Percentiles rank a stretch among this genome's conserved stretches.
Conservation (phyloP, 129 eudicot species). For the Artemisia argyi region DNA sequence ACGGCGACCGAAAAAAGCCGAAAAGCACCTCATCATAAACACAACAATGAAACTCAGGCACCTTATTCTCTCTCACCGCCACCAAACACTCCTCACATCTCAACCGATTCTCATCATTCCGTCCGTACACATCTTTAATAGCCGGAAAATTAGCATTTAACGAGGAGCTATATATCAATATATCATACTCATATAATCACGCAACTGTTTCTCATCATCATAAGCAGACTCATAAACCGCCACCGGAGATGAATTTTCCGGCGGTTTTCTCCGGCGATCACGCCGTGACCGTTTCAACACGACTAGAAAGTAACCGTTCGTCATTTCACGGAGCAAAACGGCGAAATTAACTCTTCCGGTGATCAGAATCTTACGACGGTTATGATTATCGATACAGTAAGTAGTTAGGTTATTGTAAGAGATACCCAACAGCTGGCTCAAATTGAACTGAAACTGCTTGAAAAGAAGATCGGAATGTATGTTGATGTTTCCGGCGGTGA, state of each 20-base stretch:
- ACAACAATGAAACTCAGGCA: conserved; percentile 55
- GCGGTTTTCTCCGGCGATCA: conserved; percentile 41
- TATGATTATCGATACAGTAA: conserved; percentile 43
- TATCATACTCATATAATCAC: conserved; percentile 10
- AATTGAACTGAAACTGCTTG: conserved; percentile 49
- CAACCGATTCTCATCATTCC: background rate
- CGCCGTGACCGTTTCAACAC: conserved; percentile 62
- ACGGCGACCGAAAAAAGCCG: conserved; percentile 34
- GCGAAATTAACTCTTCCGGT: conserved; percentile 69
- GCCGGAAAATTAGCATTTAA: conserved; percentile 22
- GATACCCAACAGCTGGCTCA: conserved; percentile 59
- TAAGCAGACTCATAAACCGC: background rate
- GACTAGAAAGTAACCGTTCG: conserved; percentile 49
- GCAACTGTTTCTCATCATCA: conserved; percentile 16
- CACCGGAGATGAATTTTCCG: conserved; percentile 46
- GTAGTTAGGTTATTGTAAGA: conserved; percentile 68
- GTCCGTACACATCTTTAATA: conserved; percentile 22
- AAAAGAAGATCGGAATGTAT: conserved; percentile 44
- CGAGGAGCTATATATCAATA: conserved; percentile 5
- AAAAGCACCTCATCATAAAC: conserved; percentile 44
- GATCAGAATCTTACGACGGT: conserved; percentile 56
- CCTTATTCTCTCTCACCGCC: conserved; percentile 19
- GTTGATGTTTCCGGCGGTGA: conserved; percentile 39
- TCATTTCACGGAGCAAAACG: conserved; percentile 26
- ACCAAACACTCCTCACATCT: conserved; percentile 45